Base-by-base conservation (phyloP, 257 asterid species). In the Fraxinus americana region DNA sequence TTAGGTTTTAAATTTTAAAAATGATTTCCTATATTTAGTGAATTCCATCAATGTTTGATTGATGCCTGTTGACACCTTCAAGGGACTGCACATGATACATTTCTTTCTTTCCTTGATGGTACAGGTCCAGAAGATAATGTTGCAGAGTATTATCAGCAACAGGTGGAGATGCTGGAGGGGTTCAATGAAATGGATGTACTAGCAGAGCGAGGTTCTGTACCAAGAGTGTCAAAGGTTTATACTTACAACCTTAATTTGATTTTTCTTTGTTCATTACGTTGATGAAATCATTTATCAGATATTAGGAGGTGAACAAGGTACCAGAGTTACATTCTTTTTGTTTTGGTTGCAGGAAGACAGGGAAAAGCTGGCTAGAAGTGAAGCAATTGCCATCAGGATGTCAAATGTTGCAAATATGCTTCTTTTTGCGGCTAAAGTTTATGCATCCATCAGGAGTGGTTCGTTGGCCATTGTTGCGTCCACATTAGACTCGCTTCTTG, bases 401-500 rank as follows among this genome's bases (percentile, higher is more conserved):
- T 87, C 91, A 66, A 87, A 87, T 70, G 38, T 87, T 32, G 89
- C 91, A 65, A 87, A 87, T 83, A 87, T 87, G 89, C 68, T 85
- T 75, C 91, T 87, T 41, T 87, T 87, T 87, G 83, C 79, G 21
- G 91, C 89, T 79, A 87, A 87, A 78, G 89, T 85, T 79, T 87
- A 85, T 79, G 91, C 91, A 72, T 87, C 91, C 9, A 17, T 80
- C 73, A 79, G 71, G 80, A 87, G 91, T 83, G 89, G 91, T 80
- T 87, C 91, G 1, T 35, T 87, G 82, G 91, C 89, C 57, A 85
- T 87, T 70, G 82, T 87, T 71, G 91, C 91, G 43, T 87, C 91
- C 78, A 87, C 91, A 16, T 73, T 87, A 77, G 91, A 87, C 81
- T 87, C 91, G 10, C 86, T 87, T 76, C 91, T 87, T 32, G 91